These are phyloP conservation scores for Colletotrichum sp. DNA, from an alignment of 2,329 filamentous ascomycete genomes.

Conservation along the genomic window DNA sequence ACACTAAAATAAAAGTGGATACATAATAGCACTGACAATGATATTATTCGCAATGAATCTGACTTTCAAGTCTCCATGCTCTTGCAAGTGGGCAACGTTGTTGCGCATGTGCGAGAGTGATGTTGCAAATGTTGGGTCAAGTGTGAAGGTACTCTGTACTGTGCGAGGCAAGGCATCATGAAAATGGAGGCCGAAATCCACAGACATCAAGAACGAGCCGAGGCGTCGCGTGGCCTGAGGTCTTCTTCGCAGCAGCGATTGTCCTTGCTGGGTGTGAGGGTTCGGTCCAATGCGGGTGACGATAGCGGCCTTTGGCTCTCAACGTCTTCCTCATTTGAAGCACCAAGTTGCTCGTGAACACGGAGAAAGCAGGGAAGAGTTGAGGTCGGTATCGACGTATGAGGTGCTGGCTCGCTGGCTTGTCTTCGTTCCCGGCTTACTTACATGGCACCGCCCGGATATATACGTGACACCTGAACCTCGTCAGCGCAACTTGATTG, in stretches of 20 bases:
- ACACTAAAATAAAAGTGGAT: neutral
- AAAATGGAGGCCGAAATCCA: neutral
- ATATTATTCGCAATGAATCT: neutral
- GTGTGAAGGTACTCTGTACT: neutral
- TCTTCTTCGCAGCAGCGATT: neutral
- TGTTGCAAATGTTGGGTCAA: neutral
- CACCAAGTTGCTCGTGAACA: neutral
- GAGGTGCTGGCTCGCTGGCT: neutral
- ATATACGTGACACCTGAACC: constrained; percentile 16
- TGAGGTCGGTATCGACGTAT: neutral
- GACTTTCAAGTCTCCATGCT: neutral
- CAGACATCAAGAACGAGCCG: neutral
- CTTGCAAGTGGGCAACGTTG: neutral
- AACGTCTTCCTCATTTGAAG: neutral
- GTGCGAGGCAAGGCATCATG: neutral
- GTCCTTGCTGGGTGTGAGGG: neutral
- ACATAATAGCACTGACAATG: neutral
- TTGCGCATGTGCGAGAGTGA: neutral
- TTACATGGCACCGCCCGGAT: constrained; percentile 13
- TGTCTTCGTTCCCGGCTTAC: constrained; percentile 3
- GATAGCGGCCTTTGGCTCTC: neutral
- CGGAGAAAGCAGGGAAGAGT: neutral
- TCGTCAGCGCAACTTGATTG: constrained; percentile 7
- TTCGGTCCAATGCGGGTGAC: neutral
- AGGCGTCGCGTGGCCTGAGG: neutral